Conservation (phyloP, 345 rosid species). For the Schrenkiella parvula region DNA sequence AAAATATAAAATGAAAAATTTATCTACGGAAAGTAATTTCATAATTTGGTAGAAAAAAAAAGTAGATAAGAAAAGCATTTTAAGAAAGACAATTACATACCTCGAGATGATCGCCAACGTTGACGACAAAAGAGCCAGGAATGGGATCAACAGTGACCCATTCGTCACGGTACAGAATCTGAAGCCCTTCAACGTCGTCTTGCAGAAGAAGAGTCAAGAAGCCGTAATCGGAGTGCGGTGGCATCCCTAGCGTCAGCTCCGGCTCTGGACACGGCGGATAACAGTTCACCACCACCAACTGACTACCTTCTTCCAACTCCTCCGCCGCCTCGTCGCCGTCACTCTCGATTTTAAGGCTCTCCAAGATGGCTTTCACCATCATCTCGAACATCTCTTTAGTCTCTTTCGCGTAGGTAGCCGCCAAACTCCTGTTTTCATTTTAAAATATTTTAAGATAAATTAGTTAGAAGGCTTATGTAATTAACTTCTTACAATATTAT, state of each 20-base stretch:
- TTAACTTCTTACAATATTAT: not conserved
- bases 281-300: slow-evolving; percentile 65
- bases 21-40: not conserved
- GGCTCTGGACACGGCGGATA: slow-evolving; percentile 91
- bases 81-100: slow-evolving; percentile 29
- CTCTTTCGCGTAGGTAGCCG: slow-evolving; percentile 61
- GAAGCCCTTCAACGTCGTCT: slow-evolving; percentile 74
- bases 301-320: slow-evolving; percentile 67
- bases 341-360: slow-evolving; percentile 40
- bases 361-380: slow-evolving; percentile 68
- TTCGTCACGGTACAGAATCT: slow-evolving; percentile 46
- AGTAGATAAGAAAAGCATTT: not conserved
- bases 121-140: slow-evolving; percentile 63
- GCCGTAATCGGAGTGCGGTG: slow-evolving; percentile 92
- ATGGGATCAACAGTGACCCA: slow-evolving; percentile 82
- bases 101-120: slow-evolving; percentile 96
- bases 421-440: slow-evolving; percentile 48
- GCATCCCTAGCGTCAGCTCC: slow-evolving; percentile 83
- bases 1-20: not conserved
- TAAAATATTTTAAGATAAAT: not conserved
- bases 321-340: slow-evolving; percentile 33
- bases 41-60: not conserved
- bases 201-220: slow-evolving; percentile 85
- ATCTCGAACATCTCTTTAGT: slow-evolving; percentile 51
- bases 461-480: not conserved